Base-by-base conservation (phyloP, 352 stramenopile genomes). In the Globisporangium uncinulatum region DNA sequence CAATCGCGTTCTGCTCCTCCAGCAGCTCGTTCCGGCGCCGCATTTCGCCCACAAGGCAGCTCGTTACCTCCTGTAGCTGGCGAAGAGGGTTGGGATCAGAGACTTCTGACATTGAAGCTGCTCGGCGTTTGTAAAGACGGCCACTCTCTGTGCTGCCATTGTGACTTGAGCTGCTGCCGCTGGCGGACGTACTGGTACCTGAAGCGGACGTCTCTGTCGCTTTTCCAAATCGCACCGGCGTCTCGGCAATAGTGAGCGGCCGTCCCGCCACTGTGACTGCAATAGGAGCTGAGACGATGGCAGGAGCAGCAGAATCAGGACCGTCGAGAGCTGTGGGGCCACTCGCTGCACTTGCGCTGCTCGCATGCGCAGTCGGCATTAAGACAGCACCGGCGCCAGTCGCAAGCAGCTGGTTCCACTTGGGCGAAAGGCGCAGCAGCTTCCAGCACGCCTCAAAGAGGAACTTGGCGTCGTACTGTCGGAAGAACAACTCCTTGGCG, bases 1-100 rank as follows among this genome's bases (percentile, higher is more conserved):
- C 62, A 47, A 92, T 86, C 24, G 77, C 68, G 44, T 92, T 92
- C 61, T 86, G 76, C 31, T 92, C 81, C 54, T 89, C 81, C 24
- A 92, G 62, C 31, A 92, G 53, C 34, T 87, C 74, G 34, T 85
- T 89, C 17, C 81, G 73, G 19, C 75, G 73, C 47, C 69, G 63
- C 32, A 92, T 63, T 59, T 88, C 73, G 24, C 80, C 69, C 17
- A 79, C 63, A 47, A 87, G 66, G 13, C 62, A 54, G 17, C 51
- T 67, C 3, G 73, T 70, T 9, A 83, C 32, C 17, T 56, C 63
- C 13, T 63, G 63, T 4, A 75, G 44, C 39, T 78, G 66, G n/a
- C 64, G 61, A 8, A 61, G 58, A 4, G 56, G n/a, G 6, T 21
- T 21, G 19, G 47, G 57, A 1, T 52, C 41, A n/a, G 47, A 54